Base-by-base conservation (phyloP, 2,329 filamentous ascomycete species). In the Colletotrichum higginsianum region DNA sequence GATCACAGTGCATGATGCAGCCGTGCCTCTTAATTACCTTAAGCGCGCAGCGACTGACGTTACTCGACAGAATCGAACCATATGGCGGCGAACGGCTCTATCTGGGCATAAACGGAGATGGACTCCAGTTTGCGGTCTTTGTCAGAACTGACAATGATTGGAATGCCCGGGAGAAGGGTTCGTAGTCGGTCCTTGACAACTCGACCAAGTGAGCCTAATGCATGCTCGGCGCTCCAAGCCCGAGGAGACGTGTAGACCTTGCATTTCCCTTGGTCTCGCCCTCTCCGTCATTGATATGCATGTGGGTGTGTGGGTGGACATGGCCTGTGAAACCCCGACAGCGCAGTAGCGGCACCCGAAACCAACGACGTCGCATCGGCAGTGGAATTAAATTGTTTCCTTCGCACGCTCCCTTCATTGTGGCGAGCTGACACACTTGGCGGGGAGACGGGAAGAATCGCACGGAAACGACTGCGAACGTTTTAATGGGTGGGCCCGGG, bases 321-420 rank as follows among this genome's bases (percentile, higher is more conserved):
- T 53, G 47, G 53, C 42, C 35, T 67, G 26, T 56, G 66, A 56
- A 52, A 67, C 61, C 47, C 58, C 30, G 30, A 23, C 60, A 57
- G 50, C 58, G 30, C 42, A 40, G 61, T 23, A 64, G 53, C 40
- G 55, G 30, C 26, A 16, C 62, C 47, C 49, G 67, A 70, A 70
- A 70, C 63, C 35, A 44, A 61, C 23, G 23, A 44, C 49, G 67
- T 70, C 47, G 47, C 62, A 61, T 35, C 63, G 67, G 49, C n/a
- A n/a, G 66, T 69, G 67, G 63, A 66, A 47, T 35, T 55, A 40
- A 38, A 18, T 23, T 55, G 46, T 50, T 47, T 67, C 42, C 52
- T 23, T 50, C 60, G 46, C 47, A 50, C 38, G n/a, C 50, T 56
- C 61, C 38, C 47, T 47, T 23, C 12, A 21, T 49, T 38, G 16